These are phyloP conservation scores for Trichoderma afroharzianum DNA, from an alignment of 2,329 filamentous ascomycete genomes.

Conservation along the genomic window DNA sequence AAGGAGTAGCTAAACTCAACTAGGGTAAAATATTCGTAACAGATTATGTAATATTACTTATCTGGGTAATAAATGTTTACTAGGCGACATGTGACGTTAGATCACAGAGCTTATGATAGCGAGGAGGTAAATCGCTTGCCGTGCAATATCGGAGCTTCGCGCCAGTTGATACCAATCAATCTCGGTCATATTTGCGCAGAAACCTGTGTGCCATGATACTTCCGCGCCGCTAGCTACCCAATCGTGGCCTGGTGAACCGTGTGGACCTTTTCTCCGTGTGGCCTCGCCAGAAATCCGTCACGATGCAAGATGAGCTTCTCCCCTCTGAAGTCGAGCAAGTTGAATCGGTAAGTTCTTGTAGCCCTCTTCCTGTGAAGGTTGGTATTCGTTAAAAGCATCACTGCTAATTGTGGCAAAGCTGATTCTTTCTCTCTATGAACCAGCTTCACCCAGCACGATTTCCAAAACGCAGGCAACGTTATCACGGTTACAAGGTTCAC, in stretches of 20 bases:
- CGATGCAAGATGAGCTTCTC: constrained; percentile 22
- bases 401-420: constrained; percentile 33
- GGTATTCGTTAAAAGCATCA: background rate
- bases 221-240: background rate
- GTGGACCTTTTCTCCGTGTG: background rate
- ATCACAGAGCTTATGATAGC: background rate
- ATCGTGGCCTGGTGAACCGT: background rate
- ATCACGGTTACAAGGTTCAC: constrained; percentile 72
- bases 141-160: background rate
- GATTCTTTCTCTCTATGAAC: constrained; percentile 52
- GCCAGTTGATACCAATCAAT: background rate
- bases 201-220: background rate
- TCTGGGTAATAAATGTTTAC: background rate
- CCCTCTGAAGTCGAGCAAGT: constrained; percentile 24
- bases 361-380: background rate
- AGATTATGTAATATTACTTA: background rate
- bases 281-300: background rate
- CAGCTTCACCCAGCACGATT: constrained; percentile 46
- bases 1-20: background rate
- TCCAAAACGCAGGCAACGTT: constrained; percentile 65
- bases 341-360: constrained; percentile 22
- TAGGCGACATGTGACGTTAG: background rate
- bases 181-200: background rate
- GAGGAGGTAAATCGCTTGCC: background rate
- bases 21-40: background rate